phyloP scores from a whole-genome alignment of 2,329 filamentous ascomycete species.

The Paracorniculantispora psalliotae region DNA sequence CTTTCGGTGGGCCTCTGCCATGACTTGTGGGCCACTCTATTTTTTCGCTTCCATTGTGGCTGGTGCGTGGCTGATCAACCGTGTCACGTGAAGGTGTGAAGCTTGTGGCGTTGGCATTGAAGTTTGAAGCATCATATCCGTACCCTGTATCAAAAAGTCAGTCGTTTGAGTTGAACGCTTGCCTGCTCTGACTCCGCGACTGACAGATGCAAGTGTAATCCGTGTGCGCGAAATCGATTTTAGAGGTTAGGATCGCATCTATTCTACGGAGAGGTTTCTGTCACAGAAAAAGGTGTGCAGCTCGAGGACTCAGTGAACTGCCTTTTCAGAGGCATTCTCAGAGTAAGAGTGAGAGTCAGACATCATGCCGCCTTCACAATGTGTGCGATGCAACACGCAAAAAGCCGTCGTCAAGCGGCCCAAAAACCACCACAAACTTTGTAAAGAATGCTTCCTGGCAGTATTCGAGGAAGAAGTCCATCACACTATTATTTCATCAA shows the following conservation, averaged over 20 bases:
- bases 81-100: conserved; percentile 13
- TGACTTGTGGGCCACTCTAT: conserved; percentile 18
- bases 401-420: conserved; percentile 87
- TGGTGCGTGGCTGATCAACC: conserved; percentile 6
- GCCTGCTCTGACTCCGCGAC: too few species aligned
- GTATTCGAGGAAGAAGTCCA: conserved; percentile 93
- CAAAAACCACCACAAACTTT: conserved; percentile 92
- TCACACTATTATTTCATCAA: conserved; percentile 77
- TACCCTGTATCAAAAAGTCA: conserved; percentile 10
- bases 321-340: too few species aligned
- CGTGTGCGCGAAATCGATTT: too few species aligned
- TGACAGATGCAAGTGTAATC: too few species aligned
- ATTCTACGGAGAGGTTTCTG: not conserved
- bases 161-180: not conserved
- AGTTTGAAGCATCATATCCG: too few species aligned
- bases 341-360: not conserved
- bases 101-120: not conserved
- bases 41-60: conserved; percentile 14
- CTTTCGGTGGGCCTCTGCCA: conserved; percentile 19
- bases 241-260: too few species aligned
- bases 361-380: conserved; percentile 70
- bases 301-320: too few species aligned
- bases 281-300: too few species aligned
- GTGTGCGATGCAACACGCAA: conserved; percentile 68
- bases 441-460: conserved; percentile 78